These are phyloP conservation scores for Parachaetomium inaequale DNA, from an alignment of 495 filamentous ascomycete genomes.

Conservation along the genomic window DNA sequence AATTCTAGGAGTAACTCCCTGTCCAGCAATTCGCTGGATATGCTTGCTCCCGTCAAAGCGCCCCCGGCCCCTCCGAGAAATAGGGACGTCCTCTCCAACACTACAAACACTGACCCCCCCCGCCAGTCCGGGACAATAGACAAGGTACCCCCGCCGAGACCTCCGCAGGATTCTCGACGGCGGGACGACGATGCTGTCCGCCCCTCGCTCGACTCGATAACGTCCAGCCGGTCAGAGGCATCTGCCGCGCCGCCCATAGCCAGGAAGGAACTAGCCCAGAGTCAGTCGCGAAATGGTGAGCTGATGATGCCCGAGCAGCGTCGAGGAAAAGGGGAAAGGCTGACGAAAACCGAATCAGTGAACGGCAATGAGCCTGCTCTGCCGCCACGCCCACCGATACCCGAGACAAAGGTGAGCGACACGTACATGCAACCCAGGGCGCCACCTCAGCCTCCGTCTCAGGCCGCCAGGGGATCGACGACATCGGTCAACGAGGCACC, in stretches of 20 bases:
- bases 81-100: slow-evolving; percentile 29
- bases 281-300: slow-evolving; percentile 39
- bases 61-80: slow-evolving; percentile 24
- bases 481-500: slow-evolving; percentile 42
- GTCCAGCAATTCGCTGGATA: slow-evolving; percentile 38
- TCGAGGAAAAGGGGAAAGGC: slow-evolving; percentile 1
- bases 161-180: slow-evolving; percentile 47
- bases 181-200: slow-evolving; percentile 46
- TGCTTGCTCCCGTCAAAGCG: slow-evolving; percentile 27
- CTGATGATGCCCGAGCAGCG: neutral
- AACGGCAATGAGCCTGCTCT: slow-evolving; percentile 39
- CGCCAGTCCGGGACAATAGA: slow-evolving; percentile 34
- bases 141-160: slow-evolving; percentile 42
- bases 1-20: slow-evolving; percentile 63
- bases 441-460: slow-evolving; percentile 56
- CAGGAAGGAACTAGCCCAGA: slow-evolving; percentile 47
- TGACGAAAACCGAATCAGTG: slow-evolving; percentile 18
- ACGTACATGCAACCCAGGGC: slow-evolving; percentile 61
- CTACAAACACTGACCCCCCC: slow-evolving; percentile 29
- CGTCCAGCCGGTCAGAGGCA: slow-evolving; percentile 24
- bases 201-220: slow-evolving; percentile 40
- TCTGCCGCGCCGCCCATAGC: slow-evolving; percentile 40
- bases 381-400: slow-evolving; percentile 28
- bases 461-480: slow-evolving; percentile 55
- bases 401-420: slow-evolving; percentile 49